Base-by-base conservation (phyloP, 331 rosid species). In the Ulmus americana region DNA sequence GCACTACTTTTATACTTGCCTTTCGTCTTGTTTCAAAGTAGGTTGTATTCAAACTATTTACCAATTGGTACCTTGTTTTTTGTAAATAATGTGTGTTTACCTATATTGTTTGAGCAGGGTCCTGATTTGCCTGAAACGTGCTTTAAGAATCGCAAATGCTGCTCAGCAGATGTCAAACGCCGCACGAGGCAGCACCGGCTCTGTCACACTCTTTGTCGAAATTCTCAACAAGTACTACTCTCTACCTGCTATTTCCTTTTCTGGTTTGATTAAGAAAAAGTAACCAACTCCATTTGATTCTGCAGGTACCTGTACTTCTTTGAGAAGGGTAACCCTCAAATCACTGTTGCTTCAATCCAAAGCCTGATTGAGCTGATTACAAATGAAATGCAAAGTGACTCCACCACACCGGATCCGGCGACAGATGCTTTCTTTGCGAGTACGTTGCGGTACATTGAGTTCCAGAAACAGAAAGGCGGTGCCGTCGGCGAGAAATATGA, bases 401-500 rank as follows among this genome's bases (percentile, higher is more conserved):
- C 83, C 5, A 53, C 87, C 1, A 62, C 90, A 0, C 46, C 86
- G 52, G 97, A 90, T 75, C 86, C 91, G 10, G 77, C 90, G 1
- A 85, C 95, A 5, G 91, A 84, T 74, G 97, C 99, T 61, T 94
- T 90, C 86, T 83, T 94, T 50, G 95, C 97, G 14, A 84, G 96
- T 81, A 94, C 99, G 0, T 45, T 84, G 77, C 84, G 97, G 69
- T 94, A 87, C 74, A 84, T 94, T 39, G 88, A 94, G 76, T 85
- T 87, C 77, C 99, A 94, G 82, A 94, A 94, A 71, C 96, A 94
- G 79, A 90, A 94, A 76, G 97, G 95, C 0, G 99, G 99, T 9
- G 69, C 82, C 0, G 95, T 94, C 10, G 91, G 99, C n/a, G 97
- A 94, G 77, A 94, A 86, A 72, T 94, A 90, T 55, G 99, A 90